These are phyloP conservation scores for Pachyrhizus erosus DNA, from an alignment of 306 rosid species.

Conservation along the genomic window DNA sequence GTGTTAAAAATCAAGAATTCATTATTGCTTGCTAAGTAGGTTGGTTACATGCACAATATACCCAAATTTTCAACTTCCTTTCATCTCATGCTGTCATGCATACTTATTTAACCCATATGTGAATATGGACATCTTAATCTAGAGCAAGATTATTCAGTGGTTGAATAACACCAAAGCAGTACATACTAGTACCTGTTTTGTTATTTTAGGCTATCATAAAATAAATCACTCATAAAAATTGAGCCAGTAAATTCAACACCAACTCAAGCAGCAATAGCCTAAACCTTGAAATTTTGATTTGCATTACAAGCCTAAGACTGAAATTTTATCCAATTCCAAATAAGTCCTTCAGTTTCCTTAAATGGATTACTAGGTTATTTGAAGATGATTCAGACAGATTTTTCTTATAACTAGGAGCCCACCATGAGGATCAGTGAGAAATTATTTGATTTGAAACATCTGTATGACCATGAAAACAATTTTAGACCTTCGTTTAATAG, in stretches of 20 bases:
- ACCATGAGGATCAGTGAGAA: neutral
- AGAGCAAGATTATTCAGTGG: slow-evolving; percentile 18
- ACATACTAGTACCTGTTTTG: slow-evolving; percentile 22
- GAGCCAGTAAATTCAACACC: slow-evolving; percentile 34
- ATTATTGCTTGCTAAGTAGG: slow-evolving; percentile 30
- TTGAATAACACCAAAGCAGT: neutral
- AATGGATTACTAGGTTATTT: neutral
- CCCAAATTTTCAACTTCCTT: neutral
- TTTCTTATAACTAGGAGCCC: neutral
- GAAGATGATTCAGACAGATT: neutral
- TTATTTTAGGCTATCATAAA: slow-evolving; percentile 9
- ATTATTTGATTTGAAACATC: slow-evolving; percentile 2
- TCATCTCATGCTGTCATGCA: slow-evolving; percentile 34
- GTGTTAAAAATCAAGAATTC: slow-evolving; percentile 25
- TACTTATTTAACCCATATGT: neutral
- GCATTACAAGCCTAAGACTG: slow-evolving; percentile 27
- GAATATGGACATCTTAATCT: slow-evolving; percentile 7
- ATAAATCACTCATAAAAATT: slow-evolving; percentile 13
- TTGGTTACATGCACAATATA: slow-evolving; percentile 15
- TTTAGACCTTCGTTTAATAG: neutral
- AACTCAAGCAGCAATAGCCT: slow-evolving; percentile 22
- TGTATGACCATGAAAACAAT: neutral
- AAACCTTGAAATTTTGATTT: slow-evolving; percentile 17
- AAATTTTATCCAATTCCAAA: slow-evolving; percentile 28
- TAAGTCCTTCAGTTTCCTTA: slow-evolving; percentile 16